Percentiles rank a stretch among this genome's conserved stretches.
These are phyloP conservation scores for Blastobotrys petasosporus DNA, from an alignment of 1,139 yeast species.

Conservation along the genomic window DNA sequence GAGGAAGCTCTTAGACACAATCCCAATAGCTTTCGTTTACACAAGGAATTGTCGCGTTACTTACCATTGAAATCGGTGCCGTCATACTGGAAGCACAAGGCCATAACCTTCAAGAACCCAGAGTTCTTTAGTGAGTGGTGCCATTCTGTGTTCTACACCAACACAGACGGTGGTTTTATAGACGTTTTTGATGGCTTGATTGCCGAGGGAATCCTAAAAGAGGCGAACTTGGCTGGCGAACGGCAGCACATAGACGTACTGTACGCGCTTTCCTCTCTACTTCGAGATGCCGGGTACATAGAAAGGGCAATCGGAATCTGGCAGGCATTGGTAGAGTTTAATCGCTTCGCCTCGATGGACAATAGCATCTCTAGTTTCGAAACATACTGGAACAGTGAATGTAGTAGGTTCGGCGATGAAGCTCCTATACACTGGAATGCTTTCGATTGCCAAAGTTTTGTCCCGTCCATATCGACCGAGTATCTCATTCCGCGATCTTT, in stretches of 20 bases:
- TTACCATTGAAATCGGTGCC: no score
- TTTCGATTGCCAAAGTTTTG: no score
- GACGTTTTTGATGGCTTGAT: conserved; percentile 7
- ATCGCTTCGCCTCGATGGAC: conserved; percentile 9
- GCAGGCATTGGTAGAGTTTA: conserved; percentile 20
- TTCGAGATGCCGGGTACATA: conserved; percentile 20
- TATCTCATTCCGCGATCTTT: no score
- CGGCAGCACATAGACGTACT: conserved; percentile 10
- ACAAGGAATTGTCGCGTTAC: no score
- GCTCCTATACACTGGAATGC: conserved; percentile 9
- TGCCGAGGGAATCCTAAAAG: conserved; percentile 7
- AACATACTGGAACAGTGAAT: conserved; percentile 21
- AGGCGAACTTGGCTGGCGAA: conserved; percentile 6
- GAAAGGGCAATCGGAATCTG: conserved; percentile 19
- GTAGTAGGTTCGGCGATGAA: conserved; percentile 20
- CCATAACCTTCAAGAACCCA: no score
- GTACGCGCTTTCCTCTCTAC: conserved; percentile 11
- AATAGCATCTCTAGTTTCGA: conserved; percentile 7
- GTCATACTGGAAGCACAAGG: no score
- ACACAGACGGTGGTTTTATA: conserved; percentile 1
- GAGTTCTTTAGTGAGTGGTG: conserved; percentile 16
- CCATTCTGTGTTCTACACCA: conserved; percentile 8
- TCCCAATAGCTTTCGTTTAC: no score
- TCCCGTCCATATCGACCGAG: no score
- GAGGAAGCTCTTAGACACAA: no score